Base-by-base conservation (phyloP, 768 basidiomycete genomes). In the Suillus cothurnatus region DNA sequence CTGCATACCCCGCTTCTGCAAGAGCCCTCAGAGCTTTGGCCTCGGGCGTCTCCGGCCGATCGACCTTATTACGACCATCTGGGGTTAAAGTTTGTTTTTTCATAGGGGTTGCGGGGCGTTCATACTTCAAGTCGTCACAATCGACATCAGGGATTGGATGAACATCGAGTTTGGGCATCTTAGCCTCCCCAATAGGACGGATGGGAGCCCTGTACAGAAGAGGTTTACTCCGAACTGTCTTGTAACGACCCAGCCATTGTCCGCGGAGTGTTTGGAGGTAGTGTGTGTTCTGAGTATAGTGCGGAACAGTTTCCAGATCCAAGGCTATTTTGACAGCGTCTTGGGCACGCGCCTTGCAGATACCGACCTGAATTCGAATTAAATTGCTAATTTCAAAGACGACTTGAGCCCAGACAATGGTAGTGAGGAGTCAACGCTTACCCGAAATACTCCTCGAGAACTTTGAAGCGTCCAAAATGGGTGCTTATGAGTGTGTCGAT, bases 401-500 rank as follows among this genome's bases (percentile, higher is more conserved):
- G 21, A 4, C 32, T 64, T 39, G 38, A 79, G 6, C 64, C 36
- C 7, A 17, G 15, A 19, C 36, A 9, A 26, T 55, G 0, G 61
- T 9, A 0, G 73, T 45, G 15, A 56, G 12, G 15, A 15, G 9
- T 14, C 71, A 36, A 38, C 14, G 74, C 77, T 11, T 64, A 84
- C 84, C 69, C 74, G 32, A 85, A 67, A 61, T 75, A 64, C 6
- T 67, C 63, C 47, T 78, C 71, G 1, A 85, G 77, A 12, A 69
- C 47, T 17, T 64, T 73, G 61, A 83, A 85, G 12, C 77, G 76
- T 6, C 77, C 78, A 64, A 86, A 87, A 60, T 79, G 76, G 3
- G 66, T 62, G 8, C 73, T 64, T 34, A 81, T 66, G 11, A 77
- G 72, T 0, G 63, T 23, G 17, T 74, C 65, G 4, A 81, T 65